Percentiles rank a stretch among this genome's conserved stretches.
These are phyloP conservation scores for Seminavis robusta DNA, from an alignment of 108 stramenopile genomes.

Conservation along the genomic window DNA sequence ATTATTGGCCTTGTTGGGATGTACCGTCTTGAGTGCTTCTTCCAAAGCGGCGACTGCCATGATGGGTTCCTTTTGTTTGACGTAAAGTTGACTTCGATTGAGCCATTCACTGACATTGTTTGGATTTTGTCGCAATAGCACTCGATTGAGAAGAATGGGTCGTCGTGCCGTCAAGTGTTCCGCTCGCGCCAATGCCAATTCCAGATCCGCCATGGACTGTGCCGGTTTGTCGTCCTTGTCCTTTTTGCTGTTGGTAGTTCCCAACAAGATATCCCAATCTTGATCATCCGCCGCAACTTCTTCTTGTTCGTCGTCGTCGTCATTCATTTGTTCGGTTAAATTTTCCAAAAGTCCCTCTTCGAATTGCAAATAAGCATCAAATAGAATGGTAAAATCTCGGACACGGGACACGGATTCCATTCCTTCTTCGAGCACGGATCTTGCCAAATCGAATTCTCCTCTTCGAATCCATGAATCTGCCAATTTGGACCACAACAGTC, in stretches of 20 bases:
- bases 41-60: slow-evolving; percentile 68
- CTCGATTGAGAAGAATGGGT: slow-evolving; percentile 90
- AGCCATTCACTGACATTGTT: slow-evolving; percentile 96
- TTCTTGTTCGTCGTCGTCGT: slow-evolving; percentile 61
- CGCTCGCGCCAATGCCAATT: slow-evolving; percentile 90
- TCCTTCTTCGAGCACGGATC: slow-evolving; percentile 96
- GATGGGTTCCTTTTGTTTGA: slow-evolving; percentile 25
- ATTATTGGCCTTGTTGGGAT: slow-evolving; percentile 37
- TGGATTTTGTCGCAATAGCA: slow-evolving; percentile 95
- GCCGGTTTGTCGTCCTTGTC: slow-evolving; percentile 26
- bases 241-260: slow-evolving; percentile 9
- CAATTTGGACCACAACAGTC: slow-evolving; percentile 91
- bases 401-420: slow-evolving; percentile 84
- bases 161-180: slow-evolving; percentile 92
- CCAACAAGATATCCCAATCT: slow-evolving; percentile 69
- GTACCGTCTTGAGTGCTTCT: slow-evolving; percentile 71
- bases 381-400: slow-evolving; percentile 94
- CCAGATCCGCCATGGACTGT: slow-evolving; percentile 84
- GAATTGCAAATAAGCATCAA: slow-evolving; percentile 94
- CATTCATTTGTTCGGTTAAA: slow-evolving; percentile 78
- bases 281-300: slow-evolving; percentile 43
- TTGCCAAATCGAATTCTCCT: slow-evolving; percentile 95
- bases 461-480: slow-evolving; percentile 93
- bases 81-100: slow-evolving; percentile 84
- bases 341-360: slow-evolving; percentile 95